phyloP scores from a whole-genome alignment of 2,329 filamentous ascomycete species.

The Fusarium pseudocircinatum region DNA sequence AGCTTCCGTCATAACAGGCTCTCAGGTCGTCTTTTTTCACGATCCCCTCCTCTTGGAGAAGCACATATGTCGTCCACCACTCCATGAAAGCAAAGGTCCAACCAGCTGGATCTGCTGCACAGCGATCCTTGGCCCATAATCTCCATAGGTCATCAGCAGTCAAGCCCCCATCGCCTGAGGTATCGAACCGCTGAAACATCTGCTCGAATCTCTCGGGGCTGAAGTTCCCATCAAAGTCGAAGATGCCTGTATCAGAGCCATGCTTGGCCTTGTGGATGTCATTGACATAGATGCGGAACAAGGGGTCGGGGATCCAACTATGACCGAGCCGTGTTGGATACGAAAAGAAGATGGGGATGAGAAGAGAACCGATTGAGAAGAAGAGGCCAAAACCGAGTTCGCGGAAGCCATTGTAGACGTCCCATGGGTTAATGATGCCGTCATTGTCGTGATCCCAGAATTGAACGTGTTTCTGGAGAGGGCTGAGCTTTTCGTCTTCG shows the following conservation, averaged over 20 bases:
- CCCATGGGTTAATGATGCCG: slow-evolving; percentile 50
- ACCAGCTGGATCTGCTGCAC: slow-evolving; percentile 34
- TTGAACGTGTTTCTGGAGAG: slow-evolving; percentile 52
- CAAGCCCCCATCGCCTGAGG: slow-evolving; percentile 48
- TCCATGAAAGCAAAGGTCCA: slow-evolving; percentile 36
- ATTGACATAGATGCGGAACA: slow-evolving; percentile 51
- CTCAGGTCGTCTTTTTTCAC: slow-evolving; percentile 64
- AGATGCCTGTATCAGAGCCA: slow-evolving; percentile 57
- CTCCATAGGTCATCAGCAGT: slow-evolving; percentile 48
- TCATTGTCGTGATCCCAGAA: slow-evolving; percentile 56
- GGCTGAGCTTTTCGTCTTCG: background rate
- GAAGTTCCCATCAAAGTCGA: slow-evolving; percentile 60
- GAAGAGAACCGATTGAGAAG: slow-evolving; percentile 52
- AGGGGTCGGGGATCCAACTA: slow-evolving; percentile 50
- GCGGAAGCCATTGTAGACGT: slow-evolving; percentile 54
- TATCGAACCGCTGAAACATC: slow-evolving; percentile 58
- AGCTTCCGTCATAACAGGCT: slow-evolving; percentile 36
- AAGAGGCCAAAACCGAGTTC: slow-evolving; percentile 52
- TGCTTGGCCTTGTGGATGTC: slow-evolving; percentile 57
- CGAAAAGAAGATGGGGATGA: slow-evolving; percentile 57
- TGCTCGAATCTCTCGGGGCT: slow-evolving; percentile 60
- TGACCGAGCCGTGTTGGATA: slow-evolving; percentile 52
- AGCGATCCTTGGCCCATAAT: slow-evolving; percentile 52
- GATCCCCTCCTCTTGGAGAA: slow-evolving; percentile 62
- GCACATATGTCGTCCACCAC: slow-evolving; percentile 57